These are phyloP conservation scores for Bipolaris sorokiniana DNA, from an alignment of 2,329 filamentous ascomycete species.

Conservation along the genomic window DNA sequence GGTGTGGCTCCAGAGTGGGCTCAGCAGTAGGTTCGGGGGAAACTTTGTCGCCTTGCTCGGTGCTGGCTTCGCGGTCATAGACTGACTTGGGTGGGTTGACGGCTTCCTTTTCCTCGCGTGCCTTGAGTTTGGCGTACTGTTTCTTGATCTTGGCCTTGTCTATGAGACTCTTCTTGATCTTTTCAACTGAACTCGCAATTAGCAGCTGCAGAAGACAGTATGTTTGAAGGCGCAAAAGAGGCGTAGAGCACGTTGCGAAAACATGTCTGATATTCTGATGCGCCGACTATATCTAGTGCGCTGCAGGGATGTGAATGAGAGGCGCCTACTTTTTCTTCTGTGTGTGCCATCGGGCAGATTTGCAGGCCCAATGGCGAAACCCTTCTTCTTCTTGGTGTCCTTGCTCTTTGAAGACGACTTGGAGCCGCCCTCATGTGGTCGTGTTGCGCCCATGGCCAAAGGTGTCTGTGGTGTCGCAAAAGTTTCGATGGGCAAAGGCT, in stretches of 20 bases:
- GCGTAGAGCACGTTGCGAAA: neutral
- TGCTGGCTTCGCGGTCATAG: constrained; percentile 40
- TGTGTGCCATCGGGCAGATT: constrained; percentile 91
- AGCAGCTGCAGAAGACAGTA: neutral
- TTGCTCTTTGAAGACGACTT: constrained; percentile 50
- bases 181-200: constrained; percentile 65
- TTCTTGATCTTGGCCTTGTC: constrained; percentile 94
- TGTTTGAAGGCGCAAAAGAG: neutral
- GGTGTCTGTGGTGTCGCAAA: constrained; percentile 2
- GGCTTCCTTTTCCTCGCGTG: constrained; percentile 56
- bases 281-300: neutral
- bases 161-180: constrained; percentile 88
- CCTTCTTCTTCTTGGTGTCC: constrained; percentile 61
- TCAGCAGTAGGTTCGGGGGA: constrained; percentile 31
- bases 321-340: constrained; percentile 71
- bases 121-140: constrained; percentile 86
- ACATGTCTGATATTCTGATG: neutral
- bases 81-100: constrained; percentile 43
- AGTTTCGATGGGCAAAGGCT: constrained; percentile 1
- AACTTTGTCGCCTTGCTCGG: constrained; percentile 36
- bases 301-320: neutral
- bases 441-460: constrained; percentile 63
- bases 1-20: constrained; percentile 62
- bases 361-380: constrained; percentile 85
- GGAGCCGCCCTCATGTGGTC: constrained; percentile 58